A percentile compares a stretch with the other conserved stretches of the same genome.
These are phyloP conservation scores for Agaricus sinodeliciosus DNA, from an alignment of 768 basidiomycete genomes.

Conservation along the genomic window DNA sequence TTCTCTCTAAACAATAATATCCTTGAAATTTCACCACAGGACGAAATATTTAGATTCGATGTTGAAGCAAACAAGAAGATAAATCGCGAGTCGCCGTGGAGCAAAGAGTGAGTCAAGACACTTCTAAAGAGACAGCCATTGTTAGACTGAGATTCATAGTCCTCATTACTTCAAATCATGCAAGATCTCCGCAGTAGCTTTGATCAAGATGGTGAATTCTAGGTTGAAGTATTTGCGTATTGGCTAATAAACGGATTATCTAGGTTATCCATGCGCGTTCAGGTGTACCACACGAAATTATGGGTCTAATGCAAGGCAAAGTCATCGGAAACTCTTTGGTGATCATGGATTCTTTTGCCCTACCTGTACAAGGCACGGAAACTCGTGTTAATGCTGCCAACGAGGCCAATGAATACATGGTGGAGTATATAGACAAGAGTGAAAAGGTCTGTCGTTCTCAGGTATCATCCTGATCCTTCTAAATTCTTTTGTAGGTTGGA, in stretches of 20 bases:
- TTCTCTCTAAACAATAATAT: slow-evolving; percentile 72
- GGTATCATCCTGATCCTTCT: not conserved
- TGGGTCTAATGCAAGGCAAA: slow-evolving; percentile 99
- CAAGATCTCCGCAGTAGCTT: slow-evolving; percentile 90
- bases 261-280: slow-evolving; percentile 98
- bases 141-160: slow-evolving; percentile 27
- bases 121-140: not conserved
- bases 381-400: slow-evolving; percentile 94
- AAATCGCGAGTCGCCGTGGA: slow-evolving; percentile 74
- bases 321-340: slow-evolving; percentile 72
- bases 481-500: slow-evolving; percentile 50
- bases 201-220: slow-evolving; percentile 83
- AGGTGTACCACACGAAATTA: slow-evolving; percentile 96
- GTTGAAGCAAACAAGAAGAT: slow-evolving; percentile 59
- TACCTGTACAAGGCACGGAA: slow-evolving; percentile 97
- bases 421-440: slow-evolving; percentile 79
- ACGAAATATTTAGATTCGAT: slow-evolving; percentile 77
- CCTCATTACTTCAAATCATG: slow-evolving; percentile 82
- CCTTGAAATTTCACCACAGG: slow-evolving; percentile 62
- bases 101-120: slow-evolving; percentile 59
- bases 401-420: slow-evolving; percentile 98
- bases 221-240: not conserved
- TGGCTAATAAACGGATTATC: not conserved
- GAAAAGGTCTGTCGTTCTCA: slow-evolving; percentile 51
- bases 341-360: slow-evolving; percentile 94